phyloP scores from a whole-genome alignment of 371 early-diverging fungal species.

The Rhizopus delemar region DNA sequence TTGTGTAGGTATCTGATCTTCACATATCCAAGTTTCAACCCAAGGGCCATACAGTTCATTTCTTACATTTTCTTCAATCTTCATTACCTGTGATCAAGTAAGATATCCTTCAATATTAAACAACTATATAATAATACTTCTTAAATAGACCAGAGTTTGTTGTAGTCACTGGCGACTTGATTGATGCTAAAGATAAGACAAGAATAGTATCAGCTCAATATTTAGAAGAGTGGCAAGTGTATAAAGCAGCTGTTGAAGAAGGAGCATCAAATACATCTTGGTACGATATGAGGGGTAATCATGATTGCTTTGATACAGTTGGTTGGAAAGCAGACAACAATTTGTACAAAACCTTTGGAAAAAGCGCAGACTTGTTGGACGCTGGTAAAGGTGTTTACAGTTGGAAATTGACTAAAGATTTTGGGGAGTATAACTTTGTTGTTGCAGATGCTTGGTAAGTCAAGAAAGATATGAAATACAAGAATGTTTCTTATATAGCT shows the following conservation, averaged over 20 bases:
- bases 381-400: constrained; percentile 61
- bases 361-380: constrained; percentile 42
- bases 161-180: constrained; percentile 78
- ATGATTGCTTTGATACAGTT: constrained; percentile 82
- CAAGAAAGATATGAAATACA: neutral
- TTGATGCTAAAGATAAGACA: constrained; percentile 79
- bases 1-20: constrained; percentile 74
- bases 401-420: constrained; percentile 58
- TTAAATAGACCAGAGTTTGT: constrained; percentile 62
- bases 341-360: constrained; percentile 58
- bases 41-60: constrained; percentile 71
- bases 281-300: constrained; percentile 88
- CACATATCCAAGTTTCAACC: constrained; percentile 76
- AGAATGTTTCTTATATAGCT: neutral
- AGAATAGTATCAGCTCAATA: constrained; percentile 72
- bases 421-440: constrained; percentile 81
- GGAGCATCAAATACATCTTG: constrained; percentile 51
- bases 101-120: neutral
- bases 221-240: constrained; percentile 81
- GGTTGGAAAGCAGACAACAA: constrained; percentile 64
- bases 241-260: constrained; percentile 63
- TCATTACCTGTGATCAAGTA: constrained; percentile 61
- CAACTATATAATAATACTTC: neutral
- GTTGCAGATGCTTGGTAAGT: constrained; percentile 81
- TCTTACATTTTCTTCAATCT: constrained; percentile 74